These are phyloP conservation scores for Candida chauliodis DNA, from an alignment of 805 yeast genomes.

Conservation along the genomic window DNA sequence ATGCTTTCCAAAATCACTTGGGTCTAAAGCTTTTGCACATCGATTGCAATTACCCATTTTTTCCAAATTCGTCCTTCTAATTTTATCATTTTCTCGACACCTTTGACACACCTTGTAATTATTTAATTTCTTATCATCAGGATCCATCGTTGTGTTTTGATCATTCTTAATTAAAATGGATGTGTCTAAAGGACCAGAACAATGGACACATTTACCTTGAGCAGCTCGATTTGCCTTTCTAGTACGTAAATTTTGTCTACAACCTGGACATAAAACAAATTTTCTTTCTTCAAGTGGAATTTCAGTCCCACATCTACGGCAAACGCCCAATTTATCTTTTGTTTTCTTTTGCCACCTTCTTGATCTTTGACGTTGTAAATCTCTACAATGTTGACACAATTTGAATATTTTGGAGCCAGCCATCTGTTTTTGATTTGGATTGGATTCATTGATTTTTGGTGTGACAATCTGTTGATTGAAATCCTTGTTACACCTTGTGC, in stretches of 20 bases:
- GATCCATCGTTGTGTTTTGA: not conserved
- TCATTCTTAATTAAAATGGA: conserved; percentile 30
- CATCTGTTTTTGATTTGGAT: conserved; percentile 24
- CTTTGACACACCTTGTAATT: conserved; percentile 62
- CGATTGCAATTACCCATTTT: conserved; percentile 59
- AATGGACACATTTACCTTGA: conserved; percentile 66
- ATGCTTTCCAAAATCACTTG: conserved; percentile 46
- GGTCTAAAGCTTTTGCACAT: conserved; percentile 50
- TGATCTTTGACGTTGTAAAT: conserved; percentile 57
- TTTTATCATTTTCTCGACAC: conserved; percentile 59
- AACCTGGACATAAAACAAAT: conserved; percentile 58
- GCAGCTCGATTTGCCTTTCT: conserved; percentile 58
- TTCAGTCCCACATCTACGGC: conserved; percentile 59
- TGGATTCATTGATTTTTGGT: conserved; percentile 20
- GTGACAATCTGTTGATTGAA: conserved; percentile 44
- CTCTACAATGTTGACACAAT: conserved; percentile 63
- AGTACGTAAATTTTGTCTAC: conserved; percentile 52
- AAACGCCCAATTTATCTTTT: conserved; percentile 56
- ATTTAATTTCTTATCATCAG: conserved; percentile 7
- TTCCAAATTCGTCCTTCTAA: conserved; percentile 54
- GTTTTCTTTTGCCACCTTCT: conserved; percentile 64
- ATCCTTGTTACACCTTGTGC: conserved; percentile 59
- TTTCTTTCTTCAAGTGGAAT: conserved; percentile 49
- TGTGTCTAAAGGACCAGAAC: conserved; percentile 53
- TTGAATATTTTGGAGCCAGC: conserved; percentile 45